Base-by-base conservation (phyloP, 768 basidiomycete genomes). In the Crassisporium funariophilum region DNA sequence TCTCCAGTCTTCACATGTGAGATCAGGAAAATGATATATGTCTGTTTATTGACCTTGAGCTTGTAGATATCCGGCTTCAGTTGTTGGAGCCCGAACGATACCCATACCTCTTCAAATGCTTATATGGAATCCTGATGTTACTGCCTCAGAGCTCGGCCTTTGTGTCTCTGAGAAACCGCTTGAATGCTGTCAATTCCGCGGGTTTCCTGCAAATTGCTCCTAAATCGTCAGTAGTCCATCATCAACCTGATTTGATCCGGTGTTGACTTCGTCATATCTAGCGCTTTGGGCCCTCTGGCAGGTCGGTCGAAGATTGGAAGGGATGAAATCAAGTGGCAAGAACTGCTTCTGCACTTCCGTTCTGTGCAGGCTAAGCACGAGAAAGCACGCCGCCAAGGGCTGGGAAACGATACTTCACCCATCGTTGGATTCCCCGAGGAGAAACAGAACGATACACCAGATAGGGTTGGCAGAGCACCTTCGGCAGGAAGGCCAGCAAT, bases 311-410 rank as follows among this genome's bases (percentile, higher is more conserved):
- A 95, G 64, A 73, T 82, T 22, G 76, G 77, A 3, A 80, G 89
- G 19, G 93, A 91, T 34, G 93, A 97, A 43, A 97, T 99, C 63
- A 98, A 97, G 63, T 99, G 97, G 97, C 85, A 86, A 60, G 97
- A 98, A 50, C 77, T 99, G 0, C 78, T 98, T 8, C 76, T 79
- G 4, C 97, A 99, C 65, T 99, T 99, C 74, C 85, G 95, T 13
- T 72, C 81, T 0, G 84, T 97, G 1, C 97, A 99, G 66, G 75
- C 79, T 24, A 88, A 84, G 56, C 95, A 98, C 61, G 95, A 98
- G 70, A 95, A 94, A 62, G 82, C 93, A 4, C 82, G 94, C 21
- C 76, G 95, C 27, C 85, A 83, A 53, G 82, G 84, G 0, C 69
- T 86, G 5, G 88, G 87, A n/a, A 68, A 76, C 11, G 87, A 92